phyloP scores from a whole-genome alignment of 2,329 filamentous ascomycete genomes.

The Plenodomus tracheiphilus region DNA sequence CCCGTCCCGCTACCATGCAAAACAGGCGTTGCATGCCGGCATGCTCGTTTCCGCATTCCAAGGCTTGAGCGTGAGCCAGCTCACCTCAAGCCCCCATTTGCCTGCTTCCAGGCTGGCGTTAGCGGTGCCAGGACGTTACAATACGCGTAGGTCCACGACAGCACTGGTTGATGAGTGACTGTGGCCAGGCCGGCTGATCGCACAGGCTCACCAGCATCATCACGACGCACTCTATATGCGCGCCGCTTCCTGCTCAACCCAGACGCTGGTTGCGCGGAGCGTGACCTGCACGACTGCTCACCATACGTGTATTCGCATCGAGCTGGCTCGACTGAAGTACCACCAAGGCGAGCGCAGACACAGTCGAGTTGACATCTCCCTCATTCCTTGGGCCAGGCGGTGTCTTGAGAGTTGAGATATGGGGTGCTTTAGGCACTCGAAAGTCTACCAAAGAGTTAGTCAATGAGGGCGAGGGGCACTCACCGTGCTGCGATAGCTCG shows the following conservation, averaged over 20 bases:
- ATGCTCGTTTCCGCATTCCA: constrained; percentile 1
- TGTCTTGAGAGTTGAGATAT: too few species aligned
- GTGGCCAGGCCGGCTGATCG: not conserved
- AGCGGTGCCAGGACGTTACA: not conserved
- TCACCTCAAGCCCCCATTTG: not conserved
- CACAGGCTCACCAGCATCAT: not conserved
- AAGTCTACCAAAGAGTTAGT: too few species aligned
- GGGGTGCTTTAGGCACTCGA: too few species aligned
- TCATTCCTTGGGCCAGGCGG: too few species aligned
- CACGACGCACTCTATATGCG: constrained; percentile 1
- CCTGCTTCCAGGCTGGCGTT: not conserved
- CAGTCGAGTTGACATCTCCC: too few species aligned
- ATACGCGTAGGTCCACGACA: not conserved
- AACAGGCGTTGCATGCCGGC: constrained; percentile 1
- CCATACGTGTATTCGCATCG: too few species aligned
- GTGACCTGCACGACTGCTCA: too few species aligned
- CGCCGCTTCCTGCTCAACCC: not conserved
- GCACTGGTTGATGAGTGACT: not conserved
- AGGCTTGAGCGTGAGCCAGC: not conserved
- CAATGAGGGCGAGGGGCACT: too few species aligned
- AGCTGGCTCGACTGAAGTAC: too few species aligned
- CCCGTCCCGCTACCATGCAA: not conserved
- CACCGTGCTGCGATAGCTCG: too few species aligned
- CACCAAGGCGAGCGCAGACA: too few species aligned
- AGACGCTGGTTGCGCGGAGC: too few species aligned